Conservation (phyloP, 2,329 filamentous ascomycete genomes). For the Teratosphaeria destructans region DNA sequence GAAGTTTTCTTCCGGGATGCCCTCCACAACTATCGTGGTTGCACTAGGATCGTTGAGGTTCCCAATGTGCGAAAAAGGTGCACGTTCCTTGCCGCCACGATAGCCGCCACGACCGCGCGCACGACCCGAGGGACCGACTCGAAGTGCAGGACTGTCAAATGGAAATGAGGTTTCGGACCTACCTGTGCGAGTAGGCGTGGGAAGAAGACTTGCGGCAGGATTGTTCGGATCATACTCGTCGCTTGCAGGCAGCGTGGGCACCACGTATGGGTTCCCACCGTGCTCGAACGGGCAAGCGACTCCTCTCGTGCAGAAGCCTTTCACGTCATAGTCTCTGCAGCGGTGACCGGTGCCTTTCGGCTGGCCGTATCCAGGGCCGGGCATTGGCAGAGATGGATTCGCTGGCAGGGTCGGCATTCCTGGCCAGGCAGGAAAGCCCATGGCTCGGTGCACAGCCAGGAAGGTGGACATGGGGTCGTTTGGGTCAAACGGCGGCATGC, state of each 20-base stretch:
- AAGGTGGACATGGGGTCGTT: constrained; percentile 53
- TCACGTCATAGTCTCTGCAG: constrained; percentile 62
- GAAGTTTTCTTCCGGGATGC: constrained; percentile 63
- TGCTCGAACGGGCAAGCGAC: constrained; percentile 61
- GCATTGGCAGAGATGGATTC: constrained; percentile 2
- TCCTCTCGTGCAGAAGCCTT: constrained; percentile 61
- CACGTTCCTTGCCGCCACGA: constrained; percentile 31
- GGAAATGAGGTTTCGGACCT: constrained; percentile 8
- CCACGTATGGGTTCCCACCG: constrained; percentile 41
- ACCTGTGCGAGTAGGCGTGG: constrained; percentile 13
- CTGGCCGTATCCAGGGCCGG: not conserved
- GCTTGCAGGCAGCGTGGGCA: constrained; percentile 27
- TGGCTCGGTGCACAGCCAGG: constrained; percentile 51
- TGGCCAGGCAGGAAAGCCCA: constrained; percentile 33
- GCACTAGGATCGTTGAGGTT: constrained; percentile 53
- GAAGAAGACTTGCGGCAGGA: constrained; percentile 28
- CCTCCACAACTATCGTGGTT: constrained; percentile 63
- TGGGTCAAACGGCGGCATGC: constrained; percentile 46
- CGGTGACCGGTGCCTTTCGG: constrained; percentile 32
- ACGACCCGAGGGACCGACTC: constrained; percentile 16
- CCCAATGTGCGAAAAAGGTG: constrained; percentile 55
- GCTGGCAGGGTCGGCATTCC: constrained; percentile 2
- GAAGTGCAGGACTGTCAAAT: constrained; percentile 31
- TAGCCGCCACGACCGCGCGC: constrained; percentile 19
- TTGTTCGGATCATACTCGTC: constrained; percentile 52